These are phyloP conservation scores for Aristolochia contorta DNA, from an alignment of 164 flowering plant species.

Conservation along the genomic window DNA sequence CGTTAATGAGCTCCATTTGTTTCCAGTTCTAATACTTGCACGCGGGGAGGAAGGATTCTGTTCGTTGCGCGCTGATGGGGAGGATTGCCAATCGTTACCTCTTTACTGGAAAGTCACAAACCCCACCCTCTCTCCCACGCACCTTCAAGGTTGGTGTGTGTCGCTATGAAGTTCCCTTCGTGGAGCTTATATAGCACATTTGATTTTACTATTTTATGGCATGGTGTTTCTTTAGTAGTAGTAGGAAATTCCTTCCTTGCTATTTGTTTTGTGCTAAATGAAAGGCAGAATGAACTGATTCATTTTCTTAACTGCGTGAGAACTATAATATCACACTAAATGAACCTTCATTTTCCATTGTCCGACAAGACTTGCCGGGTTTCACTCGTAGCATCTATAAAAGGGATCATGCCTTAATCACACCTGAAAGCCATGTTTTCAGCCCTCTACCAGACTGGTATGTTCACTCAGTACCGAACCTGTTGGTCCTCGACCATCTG, in stretches of 20 bases:
- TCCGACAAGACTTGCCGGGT: conserved; percentile 77
- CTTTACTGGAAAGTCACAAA: conserved; percentile 72
- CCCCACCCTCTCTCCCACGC: conserved; percentile 82
- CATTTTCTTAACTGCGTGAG: no score
- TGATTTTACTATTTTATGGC: no score
- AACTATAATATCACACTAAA: no score
- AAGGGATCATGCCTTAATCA: conserved; percentile 79
- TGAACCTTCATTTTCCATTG: not conserved
- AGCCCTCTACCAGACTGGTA: conserved; percentile 93
- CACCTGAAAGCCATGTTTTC: conserved; percentile 96
- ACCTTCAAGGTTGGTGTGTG: conserved; percentile 55
- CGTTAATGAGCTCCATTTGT: not conserved
- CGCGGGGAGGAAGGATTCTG: conserved; percentile 56
- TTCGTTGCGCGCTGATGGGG: conserved; percentile 31
- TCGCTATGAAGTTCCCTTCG: not conserved
- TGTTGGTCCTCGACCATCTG: not conserved
- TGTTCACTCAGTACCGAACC: not conserved
- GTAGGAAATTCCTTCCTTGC: no score
- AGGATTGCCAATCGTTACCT: conserved; percentile 24
- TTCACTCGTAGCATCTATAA: conserved; percentile 90
- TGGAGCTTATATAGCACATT: no score
- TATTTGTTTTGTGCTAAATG: no score
- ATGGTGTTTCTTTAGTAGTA: no score
- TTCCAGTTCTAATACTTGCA: conserved; percentile 3
- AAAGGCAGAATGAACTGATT: no score